phyloP scores from a whole-genome alignment of 2,329 filamentous ascomycete genomes.

The Amesomyces nigricolor region DNA sequence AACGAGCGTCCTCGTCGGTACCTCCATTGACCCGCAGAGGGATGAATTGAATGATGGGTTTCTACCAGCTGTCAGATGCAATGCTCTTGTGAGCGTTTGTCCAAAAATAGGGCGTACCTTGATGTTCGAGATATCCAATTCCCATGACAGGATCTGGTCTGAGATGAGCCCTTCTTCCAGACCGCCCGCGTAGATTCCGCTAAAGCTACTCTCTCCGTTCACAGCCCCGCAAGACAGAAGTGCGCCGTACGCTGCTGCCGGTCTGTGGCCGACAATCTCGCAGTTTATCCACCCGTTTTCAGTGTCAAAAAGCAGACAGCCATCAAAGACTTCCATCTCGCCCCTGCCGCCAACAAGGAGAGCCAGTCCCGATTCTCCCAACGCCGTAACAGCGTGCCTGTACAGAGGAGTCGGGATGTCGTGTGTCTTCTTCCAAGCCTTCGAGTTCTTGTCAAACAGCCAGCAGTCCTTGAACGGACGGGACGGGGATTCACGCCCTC shows the following conservation, averaged over 20 bases:
- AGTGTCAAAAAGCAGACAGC: slow-evolving; percentile 49
- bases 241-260: slow-evolving; percentile 41
- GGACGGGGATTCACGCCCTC: slow-evolving; percentile 73
- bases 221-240: slow-evolving; percentile 29
- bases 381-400: slow-evolving; percentile 60
- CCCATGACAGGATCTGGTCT: slow-evolving; percentile 61
- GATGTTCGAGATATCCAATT: slow-evolving; percentile 38
- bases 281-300: slow-evolving; percentile 44
- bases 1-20: neutral
- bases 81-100: slow-evolving; percentile 5
- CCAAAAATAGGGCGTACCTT: slow-evolving; percentile 30
- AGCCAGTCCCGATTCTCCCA: slow-evolving; percentile 45
- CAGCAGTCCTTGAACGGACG: slow-evolving; percentile 68
- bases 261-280: slow-evolving; percentile 32
- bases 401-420: slow-evolving; percentile 67
- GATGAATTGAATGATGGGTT: slow-evolving; percentile 29
- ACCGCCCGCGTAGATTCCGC: slow-evolving; percentile 67
- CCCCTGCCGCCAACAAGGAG: slow-evolving; percentile 60
- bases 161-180: slow-evolving; percentile 61
- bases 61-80: slow-evolving; percentile 14
- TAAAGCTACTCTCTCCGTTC: slow-evolving; percentile 30
- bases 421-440: slow-evolving; percentile 57
- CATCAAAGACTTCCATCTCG: slow-evolving; percentile 42
- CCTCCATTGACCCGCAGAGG: neutral
- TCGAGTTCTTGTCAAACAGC: slow-evolving; percentile 53